Evolutionary conservation across 306 rosid species (phyloP), one percentile per base, ranked within the genome.

Genomic region (Vicia villosa): DNA sequence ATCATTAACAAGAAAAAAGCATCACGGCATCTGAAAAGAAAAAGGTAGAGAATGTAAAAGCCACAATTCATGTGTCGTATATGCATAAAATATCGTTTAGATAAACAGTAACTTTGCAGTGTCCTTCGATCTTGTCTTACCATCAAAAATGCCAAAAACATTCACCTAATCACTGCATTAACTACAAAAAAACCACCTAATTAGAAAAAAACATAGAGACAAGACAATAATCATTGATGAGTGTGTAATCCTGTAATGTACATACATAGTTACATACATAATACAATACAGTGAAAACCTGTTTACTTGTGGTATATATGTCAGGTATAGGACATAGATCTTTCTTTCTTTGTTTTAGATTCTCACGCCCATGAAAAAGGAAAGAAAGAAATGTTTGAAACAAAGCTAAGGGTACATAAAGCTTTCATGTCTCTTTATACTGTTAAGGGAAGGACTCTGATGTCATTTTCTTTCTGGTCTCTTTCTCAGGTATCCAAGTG

Each of bases 401-500:
- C 30, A 37, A 3, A 62, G 46, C 24, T 16, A 69, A 83, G 81
- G 82, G 80, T 69, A 74, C 77, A 77, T 77, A 89, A 77, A 82
- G 90, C 84, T 68, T 52, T 52, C 9, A 52, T 52, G 30, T 69
- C 47, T 72, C 79, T 82, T 82, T 85, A 74, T 76, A 77, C 83
- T 20, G 82, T 57, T 71, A 63, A 65, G 82, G 82, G 60, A 81
- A 83, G 81, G 77, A 79, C 84, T 64, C 78, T 88, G 69, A 86
- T 83, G 90, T 86, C 91, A 86, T 86, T 91, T 88, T 84, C 59
- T 56, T 56, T 71, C 38, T 88, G 83, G 89, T 88, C 89, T 84
- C 77, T 88, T 84, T 88, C 90, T 81, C 97, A 91, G 97, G 95
- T 91, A 91, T 41, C 97, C 97, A 78, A 91, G 97, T 84, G 97